Conservation (phyloP, 106 monocot genomes). For the Alisma plantagoaquatica region DNA sequence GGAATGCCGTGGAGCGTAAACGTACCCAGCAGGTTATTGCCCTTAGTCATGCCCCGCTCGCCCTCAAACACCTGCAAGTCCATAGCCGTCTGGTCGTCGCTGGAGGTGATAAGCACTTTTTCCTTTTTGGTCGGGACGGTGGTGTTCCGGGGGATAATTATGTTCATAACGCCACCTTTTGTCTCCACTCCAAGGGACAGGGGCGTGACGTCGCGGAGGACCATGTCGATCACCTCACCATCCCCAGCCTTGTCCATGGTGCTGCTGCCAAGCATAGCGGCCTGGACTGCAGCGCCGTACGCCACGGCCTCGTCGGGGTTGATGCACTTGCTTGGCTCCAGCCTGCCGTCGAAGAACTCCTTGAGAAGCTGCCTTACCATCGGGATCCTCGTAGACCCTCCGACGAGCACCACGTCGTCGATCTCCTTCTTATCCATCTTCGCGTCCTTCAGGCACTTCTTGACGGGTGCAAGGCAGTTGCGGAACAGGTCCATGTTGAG, state of each 20-base stretch:
- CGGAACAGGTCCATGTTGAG: too few relatives aligned
- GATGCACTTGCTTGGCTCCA: slow-evolving; percentile 15
- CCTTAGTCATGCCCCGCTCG: slow-evolving; percentile 3
- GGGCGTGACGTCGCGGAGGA: slow-evolving; percentile 32
- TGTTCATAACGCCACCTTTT: background rate
- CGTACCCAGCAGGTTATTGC: slow-evolving; percentile 30
- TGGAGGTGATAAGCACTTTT: slow-evolving; percentile 42
- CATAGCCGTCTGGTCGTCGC: slow-evolving; percentile 44
- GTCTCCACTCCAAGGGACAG: slow-evolving; percentile 5
- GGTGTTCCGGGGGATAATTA: slow-evolving; percentile 33
- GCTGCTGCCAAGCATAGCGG: slow-evolving; percentile 14
- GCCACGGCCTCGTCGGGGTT: background rate
- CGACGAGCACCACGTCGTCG: slow-evolving; percentile 14
- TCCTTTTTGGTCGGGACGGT: slow-evolving; percentile 54
- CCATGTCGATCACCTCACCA: slow-evolving; percentile 23
- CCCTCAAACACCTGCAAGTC: slow-evolving; percentile 46
- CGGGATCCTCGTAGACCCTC: slow-evolving; percentile 9
- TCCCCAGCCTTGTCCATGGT: slow-evolving; percentile 21
- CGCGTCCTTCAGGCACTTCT: too few relatives aligned
- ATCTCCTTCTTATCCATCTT: background rate
- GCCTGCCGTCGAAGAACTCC: slow-evolving; percentile 27
- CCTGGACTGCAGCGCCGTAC: slow-evolving; percentile 4
- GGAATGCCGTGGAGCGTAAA: slow-evolving; percentile 57
- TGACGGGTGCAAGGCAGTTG: too few relatives aligned
- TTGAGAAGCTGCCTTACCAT: slow-evolving; percentile 44